Conservation (phyloP, 2,329 filamentous ascomycete species). For the Trichoderma atroviride region DNA sequence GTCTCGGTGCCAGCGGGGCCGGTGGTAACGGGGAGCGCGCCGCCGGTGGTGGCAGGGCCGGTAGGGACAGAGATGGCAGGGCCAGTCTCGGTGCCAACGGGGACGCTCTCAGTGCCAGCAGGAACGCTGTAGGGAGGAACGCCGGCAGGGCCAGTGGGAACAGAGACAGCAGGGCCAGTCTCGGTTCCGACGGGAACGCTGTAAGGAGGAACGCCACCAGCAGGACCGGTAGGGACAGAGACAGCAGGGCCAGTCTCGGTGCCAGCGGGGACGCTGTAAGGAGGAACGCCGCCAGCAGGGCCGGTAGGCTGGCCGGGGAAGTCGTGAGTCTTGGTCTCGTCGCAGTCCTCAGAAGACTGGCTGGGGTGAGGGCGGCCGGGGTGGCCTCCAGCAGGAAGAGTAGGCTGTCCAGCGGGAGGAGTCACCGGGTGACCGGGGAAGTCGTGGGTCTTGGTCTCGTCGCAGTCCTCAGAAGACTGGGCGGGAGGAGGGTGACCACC, state of each 20-base stretch:
- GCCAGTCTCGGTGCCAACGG: not conserved
- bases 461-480: conserved; percentile 5
- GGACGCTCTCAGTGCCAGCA: conserved; percentile 28
- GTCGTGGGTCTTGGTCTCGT: conserved; percentile 18
- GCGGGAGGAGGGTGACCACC: too few species aligned
- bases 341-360: not conserved
- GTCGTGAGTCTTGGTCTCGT: not conserved
- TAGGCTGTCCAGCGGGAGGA: conserved; percentile 14
- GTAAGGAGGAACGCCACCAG: not conserved
- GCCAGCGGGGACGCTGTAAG: not conserved
- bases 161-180: not conserved
- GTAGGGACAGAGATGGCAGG: not conserved
- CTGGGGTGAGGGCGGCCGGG: not conserved
- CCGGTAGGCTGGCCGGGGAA: not conserved
- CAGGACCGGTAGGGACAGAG: conserved; percentile 12
- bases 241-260: conserved; percentile 25
- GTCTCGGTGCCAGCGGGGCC: conserved; percentile 12
- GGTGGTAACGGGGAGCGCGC: conserved; percentile 12
- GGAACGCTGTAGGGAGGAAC: conserved; percentile 36
- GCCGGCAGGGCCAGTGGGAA: not conserved
- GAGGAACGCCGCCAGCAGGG: not conserved
- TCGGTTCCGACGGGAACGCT: not conserved
- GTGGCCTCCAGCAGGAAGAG: conserved; percentile 7
- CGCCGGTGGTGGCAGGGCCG: conserved; percentile 3
- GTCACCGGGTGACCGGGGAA: conserved; percentile 4